Conservation (phyloP, 1,284 basidiomycete genomes). For the Chiua sp. region DNA sequence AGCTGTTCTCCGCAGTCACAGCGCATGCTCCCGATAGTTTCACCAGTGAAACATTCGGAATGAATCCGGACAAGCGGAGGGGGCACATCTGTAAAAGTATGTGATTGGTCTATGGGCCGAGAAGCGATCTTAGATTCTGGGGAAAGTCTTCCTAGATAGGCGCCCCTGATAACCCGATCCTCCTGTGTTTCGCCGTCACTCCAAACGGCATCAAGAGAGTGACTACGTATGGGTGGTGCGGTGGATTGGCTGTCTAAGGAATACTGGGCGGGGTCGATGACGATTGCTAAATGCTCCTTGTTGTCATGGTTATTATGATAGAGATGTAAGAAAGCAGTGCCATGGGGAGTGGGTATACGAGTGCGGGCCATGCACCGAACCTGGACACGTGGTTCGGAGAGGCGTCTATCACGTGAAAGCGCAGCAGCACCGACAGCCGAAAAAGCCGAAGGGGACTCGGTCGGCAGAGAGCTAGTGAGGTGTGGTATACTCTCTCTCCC, state of each 20-base stretch:
- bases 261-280: constrained; percentile 89
- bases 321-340: constrained; percentile 91
- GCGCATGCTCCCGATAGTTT: constrained; percentile 97
- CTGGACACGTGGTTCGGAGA: constrained; percentile 40
- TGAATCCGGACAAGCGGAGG: constrained; percentile 94
- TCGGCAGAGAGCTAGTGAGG: constrained; percentile 33
- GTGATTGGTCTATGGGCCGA: constrained; percentile 41
- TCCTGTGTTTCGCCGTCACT: constrained; percentile 87
- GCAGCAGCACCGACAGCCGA: constrained; percentile 11
- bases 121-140: constrained; percentile 61
- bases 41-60: constrained; percentile 98
- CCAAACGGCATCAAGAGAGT: constrained; percentile 88
- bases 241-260: constrained; percentile 44
- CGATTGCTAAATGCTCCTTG: constrained; percentile 98
- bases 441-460: constrained; percentile 6
- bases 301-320: constrained; percentile 91
- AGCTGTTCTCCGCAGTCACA: constrained; percentile 99
- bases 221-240: constrained; percentile 76
- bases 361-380: constrained; percentile 97
- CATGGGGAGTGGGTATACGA: constrained; percentile 96
- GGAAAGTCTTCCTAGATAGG: constrained; percentile 88
- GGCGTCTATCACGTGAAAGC: constrained; percentile 18
- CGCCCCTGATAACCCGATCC: constrained; percentile 93
- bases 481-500: constrained; percentile 38
- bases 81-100: constrained; percentile 48